These are phyloP conservation scores for Fraxinus angustifolia DNA, from an alignment of 305 asterid species.

Conservation along the genomic window DNA sequence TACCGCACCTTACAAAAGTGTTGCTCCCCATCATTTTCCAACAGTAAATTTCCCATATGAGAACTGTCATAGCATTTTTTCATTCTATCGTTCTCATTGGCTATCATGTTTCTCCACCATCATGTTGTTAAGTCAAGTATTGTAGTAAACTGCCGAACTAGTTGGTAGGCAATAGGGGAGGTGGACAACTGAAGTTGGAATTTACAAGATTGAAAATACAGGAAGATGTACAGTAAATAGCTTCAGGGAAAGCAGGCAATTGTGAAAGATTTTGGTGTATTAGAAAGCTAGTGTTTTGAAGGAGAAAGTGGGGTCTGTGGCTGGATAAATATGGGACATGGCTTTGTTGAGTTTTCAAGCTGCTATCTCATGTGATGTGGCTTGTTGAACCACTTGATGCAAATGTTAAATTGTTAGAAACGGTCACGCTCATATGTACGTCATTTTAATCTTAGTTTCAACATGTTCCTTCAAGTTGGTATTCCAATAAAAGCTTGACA, in stretches of 20 bases:
- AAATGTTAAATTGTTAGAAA: not conserved
- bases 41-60: not conserved
- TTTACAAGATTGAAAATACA: conserved; percentile 8
- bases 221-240: not conserved
- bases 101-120: not conserved
- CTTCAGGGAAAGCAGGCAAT: not conserved
- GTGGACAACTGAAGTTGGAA: not conserved
- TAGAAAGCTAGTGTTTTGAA: not conserved
- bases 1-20: conserved; percentile 4
- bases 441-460: not conserved
- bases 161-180: not conserved
- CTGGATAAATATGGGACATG: not conserved
- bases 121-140: not conserved
- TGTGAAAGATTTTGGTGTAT: not conserved
- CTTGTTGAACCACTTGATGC: not conserved
- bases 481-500: not conserved
- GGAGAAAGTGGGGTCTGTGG: not conserved
- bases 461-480: not conserved
- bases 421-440: not conserved
- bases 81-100: not conserved
- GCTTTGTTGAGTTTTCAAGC: not conserved
- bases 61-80: not conserved
- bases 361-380: not conserved
- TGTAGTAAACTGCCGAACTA: not conserved
- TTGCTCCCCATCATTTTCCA: not conserved